phyloP scores from a whole-genome alignment of 208 protist genomes.

The Acanthamoeba castellanii region DNA sequence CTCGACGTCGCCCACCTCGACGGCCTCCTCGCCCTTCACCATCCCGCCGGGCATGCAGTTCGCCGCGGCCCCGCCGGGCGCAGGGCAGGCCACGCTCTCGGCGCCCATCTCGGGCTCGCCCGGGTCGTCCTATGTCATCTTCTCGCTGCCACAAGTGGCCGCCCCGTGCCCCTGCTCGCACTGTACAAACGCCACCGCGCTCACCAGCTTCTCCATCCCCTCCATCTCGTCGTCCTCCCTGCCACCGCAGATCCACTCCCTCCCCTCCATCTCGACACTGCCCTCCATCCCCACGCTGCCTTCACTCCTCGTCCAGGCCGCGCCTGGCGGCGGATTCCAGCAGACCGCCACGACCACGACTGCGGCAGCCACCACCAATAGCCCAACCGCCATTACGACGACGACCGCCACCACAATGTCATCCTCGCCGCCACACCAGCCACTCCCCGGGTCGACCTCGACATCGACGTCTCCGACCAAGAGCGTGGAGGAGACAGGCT shows the following conservation, averaged over 20 bases:
- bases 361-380: background rate
- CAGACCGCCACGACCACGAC: background rate
- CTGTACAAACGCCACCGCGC: conserved; percentile 21
- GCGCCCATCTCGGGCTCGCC: conserved; percentile 1
- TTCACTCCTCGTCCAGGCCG: background rate
- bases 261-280: conserved; percentile 2
- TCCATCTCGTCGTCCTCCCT: conserved; percentile 11
- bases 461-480: background rate
- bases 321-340: conserved; percentile 3
- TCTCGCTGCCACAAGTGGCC: conserved; percentile 12
- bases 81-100: background rate
- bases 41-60: background rate
- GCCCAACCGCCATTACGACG: background rate
- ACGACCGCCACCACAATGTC: background rate
- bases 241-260: background rate
- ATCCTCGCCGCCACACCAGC: background rate
- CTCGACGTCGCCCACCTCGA: conserved; percentile 4
- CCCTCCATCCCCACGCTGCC: conserved; percentile 4
- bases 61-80: background rate
- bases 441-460: background rate
- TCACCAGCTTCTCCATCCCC: conserved; percentile 38
- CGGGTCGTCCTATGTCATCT: conserved; percentile 4
- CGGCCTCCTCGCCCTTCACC: background rate
- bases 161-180: conserved; percentile 17
- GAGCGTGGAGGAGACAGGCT: background rate